Conservation (phyloP, 2,329 filamentous ascomycete species). For the Neophaeococcomyces mojaviensis region DNA sequence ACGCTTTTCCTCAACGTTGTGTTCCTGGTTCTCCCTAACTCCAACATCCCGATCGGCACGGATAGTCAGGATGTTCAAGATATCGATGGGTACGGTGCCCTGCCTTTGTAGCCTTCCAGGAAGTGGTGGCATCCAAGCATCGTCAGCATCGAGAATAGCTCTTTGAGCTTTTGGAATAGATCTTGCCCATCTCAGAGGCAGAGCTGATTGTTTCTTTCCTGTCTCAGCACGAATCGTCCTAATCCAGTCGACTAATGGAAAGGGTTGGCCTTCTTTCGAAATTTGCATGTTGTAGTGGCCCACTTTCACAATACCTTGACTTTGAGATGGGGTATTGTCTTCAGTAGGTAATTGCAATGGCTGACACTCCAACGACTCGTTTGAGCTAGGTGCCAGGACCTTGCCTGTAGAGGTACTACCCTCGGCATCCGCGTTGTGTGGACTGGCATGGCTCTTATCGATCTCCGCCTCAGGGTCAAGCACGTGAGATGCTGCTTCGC, state of each 20-base stretch:
- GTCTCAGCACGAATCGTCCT: conserved; percentile 1
- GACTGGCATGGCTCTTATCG: background rate
- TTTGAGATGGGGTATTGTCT: background rate
- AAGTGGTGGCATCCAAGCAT: conserved; percentile 23
- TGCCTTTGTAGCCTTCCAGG: conserved; percentile 12
- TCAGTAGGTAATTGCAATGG: background rate
- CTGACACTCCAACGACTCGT: conserved; percentile 1
- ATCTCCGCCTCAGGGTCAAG: no score
- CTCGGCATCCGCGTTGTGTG: background rate
- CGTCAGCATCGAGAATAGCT: conserved; percentile 15
- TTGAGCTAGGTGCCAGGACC: background rate
- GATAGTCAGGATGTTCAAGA: conserved; percentile 10
- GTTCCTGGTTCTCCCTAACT: background rate
- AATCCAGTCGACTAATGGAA: conserved; percentile 6
- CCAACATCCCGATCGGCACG: conserved; percentile 4
- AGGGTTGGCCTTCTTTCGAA: background rate
- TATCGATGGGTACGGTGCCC: conserved; percentile 13
- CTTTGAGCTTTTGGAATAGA: conserved; percentile 12
- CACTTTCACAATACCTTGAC: background rate
- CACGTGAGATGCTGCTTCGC: no score
- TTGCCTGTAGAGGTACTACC: background rate
- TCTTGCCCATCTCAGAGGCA: conserved; percentile 1
- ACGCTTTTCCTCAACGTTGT: background rate
- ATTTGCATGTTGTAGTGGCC: background rate
- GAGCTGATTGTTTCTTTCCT: background rate